These are phyloP conservation scores for Globisporangium paroecandrum DNA, from an alignment of 352 stramenopile genomes.

Conservation along the genomic window DNA sequence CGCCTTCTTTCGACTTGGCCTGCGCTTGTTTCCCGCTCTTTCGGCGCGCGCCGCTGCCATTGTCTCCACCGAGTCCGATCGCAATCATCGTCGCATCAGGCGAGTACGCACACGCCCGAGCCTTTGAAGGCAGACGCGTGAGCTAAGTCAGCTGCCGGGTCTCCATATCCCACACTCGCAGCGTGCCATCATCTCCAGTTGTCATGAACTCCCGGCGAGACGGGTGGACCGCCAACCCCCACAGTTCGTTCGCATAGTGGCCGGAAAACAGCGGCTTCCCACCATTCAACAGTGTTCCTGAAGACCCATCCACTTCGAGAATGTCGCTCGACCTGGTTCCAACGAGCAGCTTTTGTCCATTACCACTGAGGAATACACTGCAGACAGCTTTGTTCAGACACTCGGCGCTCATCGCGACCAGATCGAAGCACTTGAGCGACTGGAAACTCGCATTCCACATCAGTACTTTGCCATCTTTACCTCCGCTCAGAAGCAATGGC, in stretches of 20 bases:
- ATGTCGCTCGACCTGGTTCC: conserved; percentile 89
- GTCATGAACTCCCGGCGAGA: conserved; percentile 56
- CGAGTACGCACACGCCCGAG: conserved; percentile 82
- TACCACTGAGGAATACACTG: conserved; percentile 42
- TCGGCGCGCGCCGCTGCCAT: conserved; percentile 33
- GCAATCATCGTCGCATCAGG: conserved; percentile 83
- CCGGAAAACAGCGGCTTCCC: conserved; percentile 49
- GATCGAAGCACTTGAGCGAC: conserved; percentile 64
- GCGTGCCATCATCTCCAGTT: conserved; percentile 72
- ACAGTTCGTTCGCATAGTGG: conserved; percentile 74
- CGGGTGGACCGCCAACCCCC: conserved; percentile 80
- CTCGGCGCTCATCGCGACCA: conserved; percentile 32
- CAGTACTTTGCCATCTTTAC: conserved; percentile 69
- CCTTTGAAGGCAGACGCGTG: conserved; percentile 36
- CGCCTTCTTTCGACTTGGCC: conserved; percentile 45
- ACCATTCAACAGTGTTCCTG: conserved; percentile 31
- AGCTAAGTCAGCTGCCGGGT: conserved; percentile 39
- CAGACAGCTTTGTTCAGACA: conserved; percentile 40
- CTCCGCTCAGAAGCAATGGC: conserved; percentile 46
- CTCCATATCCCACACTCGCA: conserved; percentile 85
- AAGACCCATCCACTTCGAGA: conserved; percentile 57
- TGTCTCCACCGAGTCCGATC: conserved; percentile 73
- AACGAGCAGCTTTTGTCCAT: conserved; percentile 58
- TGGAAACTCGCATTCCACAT: conserved; percentile 68
- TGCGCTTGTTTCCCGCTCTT: conserved; percentile 21